Conservation (phyloP, 2,329 filamentous ascomycete genomes). For the Herpotrichia juniperi region DNA sequence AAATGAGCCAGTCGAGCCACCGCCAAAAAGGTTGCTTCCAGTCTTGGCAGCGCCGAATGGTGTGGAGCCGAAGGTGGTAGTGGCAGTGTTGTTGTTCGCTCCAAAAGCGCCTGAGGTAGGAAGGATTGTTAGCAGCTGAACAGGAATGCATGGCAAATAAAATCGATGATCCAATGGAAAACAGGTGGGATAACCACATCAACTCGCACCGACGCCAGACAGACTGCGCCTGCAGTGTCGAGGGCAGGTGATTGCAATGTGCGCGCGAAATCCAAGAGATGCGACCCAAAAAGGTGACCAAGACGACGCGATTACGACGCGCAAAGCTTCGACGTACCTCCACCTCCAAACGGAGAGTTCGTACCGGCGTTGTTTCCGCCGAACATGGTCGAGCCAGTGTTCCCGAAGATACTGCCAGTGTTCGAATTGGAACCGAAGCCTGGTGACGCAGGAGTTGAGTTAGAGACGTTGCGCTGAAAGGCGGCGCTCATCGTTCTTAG, state of each 20-base stretch:
- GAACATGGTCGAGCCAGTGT: constrained; percentile 34
- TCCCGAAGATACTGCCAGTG: constrained; percentile 43
- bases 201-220: not conserved
- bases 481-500: constrained; percentile 32
- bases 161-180: not conserved
- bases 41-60: constrained; percentile 54
- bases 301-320: constrained; percentile 35
- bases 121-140: constrained; percentile 25
- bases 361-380: constrained; percentile 35
- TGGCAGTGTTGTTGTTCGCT: constrained; percentile 40
- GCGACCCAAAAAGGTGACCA: constrained; percentile 8
- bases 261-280: constrained; percentile 10
- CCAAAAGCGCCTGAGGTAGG: constrained; percentile 47
- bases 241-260: not conserved
- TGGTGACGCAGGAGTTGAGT: constrained; percentile 46
- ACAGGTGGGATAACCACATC: not conserved
- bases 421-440: constrained; percentile 41
- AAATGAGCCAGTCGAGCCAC: constrained; percentile 20
- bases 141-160: not conserved
- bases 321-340: constrained; percentile 47
- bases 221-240: not conserved
- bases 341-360: constrained; percentile 41
- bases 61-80: constrained; percentile 37
- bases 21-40: constrained; percentile 48
- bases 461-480: constrained; percentile 41